Base-by-base conservation (phyloP, 805 yeast species). In the Suhomyces sp. region DNA sequence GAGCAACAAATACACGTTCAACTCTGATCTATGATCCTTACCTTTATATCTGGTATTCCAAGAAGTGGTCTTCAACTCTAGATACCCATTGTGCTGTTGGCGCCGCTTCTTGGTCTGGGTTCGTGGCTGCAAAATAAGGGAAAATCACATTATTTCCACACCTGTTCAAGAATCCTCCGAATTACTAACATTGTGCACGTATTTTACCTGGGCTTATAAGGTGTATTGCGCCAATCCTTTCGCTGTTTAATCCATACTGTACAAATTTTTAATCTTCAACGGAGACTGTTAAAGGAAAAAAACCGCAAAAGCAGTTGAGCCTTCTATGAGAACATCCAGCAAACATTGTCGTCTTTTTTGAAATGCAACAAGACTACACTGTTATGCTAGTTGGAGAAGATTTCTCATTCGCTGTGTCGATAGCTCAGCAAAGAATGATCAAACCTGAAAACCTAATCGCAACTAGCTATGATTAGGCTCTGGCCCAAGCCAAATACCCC, bases 341-440 rank as follows among this genome's bases (percentile, higher is more conserved):
- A 19, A 59, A 57, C 52, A 48, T 54, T 33, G 47, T 52, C 24
- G 58, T 57, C 19, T 19, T 19, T 19, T 19, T 3, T 19, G 19
- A 19, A 2, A 19, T 2, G 19, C 19, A 2, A 0, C 53, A 60
- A 1, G 74, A 76, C 0, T 85, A 86, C 47, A 76, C 77, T 9
- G 71, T 91, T 0, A 57, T 94, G 13, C 69, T 93, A n/a, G 79
- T 93, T 3, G 99, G 99, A 10, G 99, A 94, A 64, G 97, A 94
- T 66, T 90, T 92, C 61, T 87, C 97, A 5, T 93, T 82, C 72
- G 87, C 97, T 0, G 65, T 73, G 46, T 80, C 92, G 27, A 70
- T 90, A 7, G 66, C 90, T 5, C 69, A 74, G 45, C 70, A 79
- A 46, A 74, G 71, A 3, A 77, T 76, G 52, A 74, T 83, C 2